Conservation (phyloP, 2,329 filamentous ascomycete genomes). For the Aspergillus luchuensis region DNA sequence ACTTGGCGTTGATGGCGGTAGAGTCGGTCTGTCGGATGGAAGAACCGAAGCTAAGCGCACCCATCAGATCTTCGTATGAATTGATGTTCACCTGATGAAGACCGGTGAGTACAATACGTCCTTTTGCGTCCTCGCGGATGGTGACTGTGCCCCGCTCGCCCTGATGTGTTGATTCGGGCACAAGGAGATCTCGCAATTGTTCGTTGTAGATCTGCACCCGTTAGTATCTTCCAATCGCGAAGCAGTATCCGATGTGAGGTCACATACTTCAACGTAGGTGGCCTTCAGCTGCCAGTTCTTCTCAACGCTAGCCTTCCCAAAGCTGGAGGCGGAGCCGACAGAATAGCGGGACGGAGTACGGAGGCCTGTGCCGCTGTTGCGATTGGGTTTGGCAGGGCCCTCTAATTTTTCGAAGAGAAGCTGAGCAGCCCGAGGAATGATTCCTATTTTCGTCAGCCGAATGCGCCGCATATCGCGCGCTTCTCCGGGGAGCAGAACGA, state of each 20-base stretch:
- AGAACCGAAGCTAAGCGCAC: constrained; percentile 87
- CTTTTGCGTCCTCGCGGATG: constrained; percentile 91
- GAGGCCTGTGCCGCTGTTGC: constrained; percentile 73
- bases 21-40: constrained; percentile 94
- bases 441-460: constrained; percentile 59
- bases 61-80: constrained; percentile 86
- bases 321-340: constrained; percentile 54
- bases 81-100: constrained; percentile 85
- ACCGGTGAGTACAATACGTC: constrained; percentile 90
- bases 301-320: constrained; percentile 55
- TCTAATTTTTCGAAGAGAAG: constrained; percentile 87
- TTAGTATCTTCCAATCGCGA: constrained; percentile 6
- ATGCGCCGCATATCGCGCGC: background rate
- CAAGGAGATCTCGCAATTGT: constrained; percentile 83
- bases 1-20: constrained; percentile 96
- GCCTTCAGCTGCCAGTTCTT: constrained; percentile 90
- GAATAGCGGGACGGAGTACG: constrained; percentile 80
- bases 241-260: background rate
- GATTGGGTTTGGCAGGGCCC: constrained; percentile 54
- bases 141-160: constrained; percentile 77
- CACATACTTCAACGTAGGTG: constrained; percentile 73
- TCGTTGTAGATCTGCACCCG: constrained; percentile 86
- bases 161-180: constrained; percentile 70
- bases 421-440: constrained; percentile 88
- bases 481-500: constrained; percentile 39